phyloP scores from a whole-genome alignment of 805 yeast genomes.

The Sporopachydermia lactativora region DNA sequence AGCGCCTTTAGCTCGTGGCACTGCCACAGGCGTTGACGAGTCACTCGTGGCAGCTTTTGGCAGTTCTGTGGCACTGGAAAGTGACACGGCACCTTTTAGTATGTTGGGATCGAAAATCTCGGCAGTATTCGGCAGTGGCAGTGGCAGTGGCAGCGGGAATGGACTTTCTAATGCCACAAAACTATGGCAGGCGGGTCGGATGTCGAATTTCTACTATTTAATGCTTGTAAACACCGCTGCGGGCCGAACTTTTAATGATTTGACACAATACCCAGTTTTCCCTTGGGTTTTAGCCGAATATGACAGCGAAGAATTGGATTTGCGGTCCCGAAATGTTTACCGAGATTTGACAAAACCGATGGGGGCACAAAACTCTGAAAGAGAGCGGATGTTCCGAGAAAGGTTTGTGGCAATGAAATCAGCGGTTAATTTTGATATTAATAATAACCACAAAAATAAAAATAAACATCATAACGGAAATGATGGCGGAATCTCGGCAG shows the following conservation, averaged over 20 bases:
- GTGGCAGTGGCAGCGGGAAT: conserved; percentile 16
- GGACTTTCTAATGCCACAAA: conserved; percentile 34
- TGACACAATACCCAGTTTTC: conserved; percentile 83
- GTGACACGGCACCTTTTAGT: no score
- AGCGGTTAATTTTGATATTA: no score
- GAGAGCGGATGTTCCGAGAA: conserved; percentile 54
- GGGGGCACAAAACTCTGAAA: conserved; percentile 65
- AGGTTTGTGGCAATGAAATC: conserved; percentile 51
- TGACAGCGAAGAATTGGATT: conserved; percentile 53
- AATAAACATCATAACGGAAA: no score
- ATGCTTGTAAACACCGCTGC: conserved; percentile 74
- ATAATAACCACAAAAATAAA: no score
- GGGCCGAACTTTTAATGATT: conserved; percentile 78
- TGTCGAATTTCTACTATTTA: conserved; percentile 73
- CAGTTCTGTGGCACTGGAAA: conserved; percentile 19
- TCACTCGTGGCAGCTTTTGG: conserved; percentile 38
- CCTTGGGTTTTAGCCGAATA: conserved; percentile 89
- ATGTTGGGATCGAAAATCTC: conserved; percentile 9
- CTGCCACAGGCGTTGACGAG: conserved; percentile 39
- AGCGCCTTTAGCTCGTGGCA: conserved; percentile 32
- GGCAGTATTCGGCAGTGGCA: conserved; percentile 8
- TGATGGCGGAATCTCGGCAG: not conserved
- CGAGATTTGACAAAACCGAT: conserved; percentile 77
- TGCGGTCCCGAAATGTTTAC: conserved; percentile 43
- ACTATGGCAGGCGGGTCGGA: conserved; percentile 63